Conservation (phyloP, 768 basidiomycete genomes). For the Gyrodon lividus region DNA sequence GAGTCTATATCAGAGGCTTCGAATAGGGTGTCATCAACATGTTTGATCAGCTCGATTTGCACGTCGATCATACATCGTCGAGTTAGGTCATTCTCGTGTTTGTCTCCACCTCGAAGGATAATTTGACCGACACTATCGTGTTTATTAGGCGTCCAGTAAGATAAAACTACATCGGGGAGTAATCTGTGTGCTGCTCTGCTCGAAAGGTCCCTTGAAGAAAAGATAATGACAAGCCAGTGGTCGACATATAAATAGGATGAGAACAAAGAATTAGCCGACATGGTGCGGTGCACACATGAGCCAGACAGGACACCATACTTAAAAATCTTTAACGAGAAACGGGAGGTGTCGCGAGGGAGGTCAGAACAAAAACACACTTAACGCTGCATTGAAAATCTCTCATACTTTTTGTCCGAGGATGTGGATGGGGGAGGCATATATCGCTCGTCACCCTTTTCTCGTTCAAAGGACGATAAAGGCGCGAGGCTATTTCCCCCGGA, state of each 20-base stretch:
- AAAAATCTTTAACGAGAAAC: background rate
- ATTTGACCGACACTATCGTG: background rate
- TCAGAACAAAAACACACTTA: conserved; percentile 6
- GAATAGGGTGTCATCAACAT: background rate
- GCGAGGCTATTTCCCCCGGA: conserved; percentile 28
- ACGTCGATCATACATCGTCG: background rate
- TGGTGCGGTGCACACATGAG: background rate
- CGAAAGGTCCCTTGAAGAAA: background rate
- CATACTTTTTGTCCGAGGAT: conserved; percentile 32
- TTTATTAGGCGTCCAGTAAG: conserved; percentile 21
- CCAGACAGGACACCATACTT: background rate
- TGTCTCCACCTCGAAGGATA: background rate
- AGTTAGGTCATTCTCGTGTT: background rate
- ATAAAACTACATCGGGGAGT: conserved; percentile 27
- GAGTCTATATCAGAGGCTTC: background rate
- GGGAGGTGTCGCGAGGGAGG: background rate
- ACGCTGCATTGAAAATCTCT: conserved; percentile 28
- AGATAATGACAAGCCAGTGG: background rate
- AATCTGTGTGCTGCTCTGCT: conserved; percentile 14
- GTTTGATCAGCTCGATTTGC: conserved; percentile 1
- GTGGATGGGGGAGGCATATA: conserved; percentile 47
- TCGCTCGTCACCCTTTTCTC: conserved; percentile 53
- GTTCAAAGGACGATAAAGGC: conserved; percentile 48
- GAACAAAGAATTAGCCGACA: conserved; percentile 4
- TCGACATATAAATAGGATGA: conserved; percentile 19